phyloP scores from a whole-genome alignment of 306 rosid genomes.

The Lupinus albus region DNA sequence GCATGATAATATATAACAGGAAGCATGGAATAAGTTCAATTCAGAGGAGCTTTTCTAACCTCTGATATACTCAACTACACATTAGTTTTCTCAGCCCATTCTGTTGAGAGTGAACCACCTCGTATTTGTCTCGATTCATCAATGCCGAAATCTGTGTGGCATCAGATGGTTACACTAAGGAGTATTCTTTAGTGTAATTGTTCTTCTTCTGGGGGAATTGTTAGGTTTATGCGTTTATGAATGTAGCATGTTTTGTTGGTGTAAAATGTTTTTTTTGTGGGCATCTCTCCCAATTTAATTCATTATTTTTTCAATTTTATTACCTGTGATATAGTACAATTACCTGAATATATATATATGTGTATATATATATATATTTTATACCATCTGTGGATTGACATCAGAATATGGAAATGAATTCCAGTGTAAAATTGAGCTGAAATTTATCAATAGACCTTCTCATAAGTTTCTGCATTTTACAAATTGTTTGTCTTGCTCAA shows the following conservation, averaged over 20 bases:
- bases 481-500: conserved; percentile 3
- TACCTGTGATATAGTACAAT: conserved; percentile 42
- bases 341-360: conserved; percentile 39
- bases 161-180: conserved; percentile 21
- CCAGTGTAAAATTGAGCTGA: conserved; percentile 39
- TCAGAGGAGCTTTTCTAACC: conserved; percentile 95
- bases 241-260: conserved; percentile 36
- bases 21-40: conserved; percentile 97
- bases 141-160: conserved; percentile 28
- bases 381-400: conserved; percentile 45
- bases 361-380: too few relatives aligned
- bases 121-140: conserved; percentile 38
- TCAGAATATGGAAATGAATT: conserved; percentile 52
- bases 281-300: conserved; percentile 46
- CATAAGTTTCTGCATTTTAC: conserved; percentile 40
- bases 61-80: conserved; percentile 32
- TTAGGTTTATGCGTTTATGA: conserved; percentile 33
- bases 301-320: conserved; percentile 33
- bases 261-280: conserved; percentile 47
- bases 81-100: conserved; percentile 38
- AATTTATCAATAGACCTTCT: conserved; percentile 43
- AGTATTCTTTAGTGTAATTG: conserved; percentile 34
- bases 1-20: conserved; percentile 55
- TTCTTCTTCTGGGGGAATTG: conserved; percentile 31
- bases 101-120: conserved; percentile 33